These are phyloP conservation scores for Obelidium mucronatum DNA, from an alignment of 192 early-diverging fungal genomes.

Conservation along the genomic window DNA sequence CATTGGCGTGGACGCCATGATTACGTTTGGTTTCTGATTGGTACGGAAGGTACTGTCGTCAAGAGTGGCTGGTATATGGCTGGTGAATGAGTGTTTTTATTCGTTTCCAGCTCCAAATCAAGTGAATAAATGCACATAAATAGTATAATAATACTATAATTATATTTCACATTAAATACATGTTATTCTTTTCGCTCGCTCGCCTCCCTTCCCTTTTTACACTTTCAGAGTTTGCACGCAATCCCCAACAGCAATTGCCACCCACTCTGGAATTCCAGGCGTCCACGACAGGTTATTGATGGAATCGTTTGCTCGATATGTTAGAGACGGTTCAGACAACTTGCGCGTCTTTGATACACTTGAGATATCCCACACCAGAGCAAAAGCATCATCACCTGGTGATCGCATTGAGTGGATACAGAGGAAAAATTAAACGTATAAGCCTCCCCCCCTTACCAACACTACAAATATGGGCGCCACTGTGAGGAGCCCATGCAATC, in stretches of 20 bases:
- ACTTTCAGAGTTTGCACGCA: constrained; percentile 86
- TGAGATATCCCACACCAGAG: constrained; percentile 91
- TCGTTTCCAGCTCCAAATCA: too few species aligned
- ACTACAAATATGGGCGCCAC: constrained; percentile 80
- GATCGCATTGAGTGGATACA: not conserved
- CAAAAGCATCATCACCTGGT: constrained; percentile 86
- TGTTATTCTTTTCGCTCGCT: not conserved
- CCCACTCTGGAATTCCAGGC: constrained; percentile 79
- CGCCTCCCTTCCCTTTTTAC: constrained; percentile 57
- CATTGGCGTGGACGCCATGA: too few species aligned
- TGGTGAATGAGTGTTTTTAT: too few species aligned
- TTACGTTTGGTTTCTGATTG: too few species aligned
- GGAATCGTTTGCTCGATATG: constrained; percentile 76
- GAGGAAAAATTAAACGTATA: constrained; percentile 2
- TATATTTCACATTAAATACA: constrained; percentile 1
- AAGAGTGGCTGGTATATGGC: too few species aligned
- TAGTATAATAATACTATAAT: too few species aligned
- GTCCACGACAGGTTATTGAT: constrained; percentile 91
- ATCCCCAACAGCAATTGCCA: constrained; percentile 85
- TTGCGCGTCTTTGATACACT: not conserved
- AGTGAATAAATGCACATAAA: too few species aligned
- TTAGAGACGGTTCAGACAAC: constrained; percentile 69
- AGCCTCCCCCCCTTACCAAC: constrained; percentile 64
- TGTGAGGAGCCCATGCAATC: constrained; percentile 88
- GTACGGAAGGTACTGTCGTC: too few species aligned